phyloP scores from a whole-genome alignment of 2,329 filamentous ascomycete genomes.

The Dactylellina sp. region DNA sequence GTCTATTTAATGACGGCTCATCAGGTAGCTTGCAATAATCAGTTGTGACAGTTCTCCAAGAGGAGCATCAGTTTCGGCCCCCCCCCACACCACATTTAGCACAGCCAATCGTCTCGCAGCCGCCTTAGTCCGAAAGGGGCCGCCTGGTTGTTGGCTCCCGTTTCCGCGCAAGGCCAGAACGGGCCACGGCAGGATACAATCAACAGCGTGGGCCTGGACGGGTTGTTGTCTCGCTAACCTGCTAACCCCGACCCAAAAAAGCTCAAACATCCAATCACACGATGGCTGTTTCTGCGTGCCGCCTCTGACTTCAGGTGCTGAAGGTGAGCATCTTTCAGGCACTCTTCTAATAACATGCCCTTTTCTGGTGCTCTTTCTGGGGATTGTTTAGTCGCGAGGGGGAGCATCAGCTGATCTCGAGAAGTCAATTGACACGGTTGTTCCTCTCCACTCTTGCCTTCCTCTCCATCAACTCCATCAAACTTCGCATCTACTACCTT shows the following conservation, averaged over 20 bases:
- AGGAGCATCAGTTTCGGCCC: neutral
- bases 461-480: too few species aligned
- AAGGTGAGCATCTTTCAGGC: constrained; percentile 5
- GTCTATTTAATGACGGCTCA: constrained; percentile 14
- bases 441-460: constrained; percentile 1
- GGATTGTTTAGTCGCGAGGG: neutral
- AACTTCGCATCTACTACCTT: neutral
- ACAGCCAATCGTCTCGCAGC: neutral
- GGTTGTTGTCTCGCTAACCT: constrained; percentile 48
- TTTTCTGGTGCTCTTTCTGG: neutral
- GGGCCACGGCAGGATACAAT: neutral
- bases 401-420: constrained; percentile 42
- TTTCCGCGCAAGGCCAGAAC: constrained; percentile 27
- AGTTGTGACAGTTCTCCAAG: neutral
- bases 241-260: neutral
- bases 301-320: constrained; percentile 23
- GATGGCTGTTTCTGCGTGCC: neutral
- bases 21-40: neutral
- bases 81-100: neutral
- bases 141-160: constrained; percentile 35
- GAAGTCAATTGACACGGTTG: constrained; percentile 49
- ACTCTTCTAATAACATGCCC: neutral
- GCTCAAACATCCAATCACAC: constrained; percentile 5
- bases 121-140: constrained; percentile 14
- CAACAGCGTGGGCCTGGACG: constrained; percentile 20